phyloP scores from a whole-genome alignment of 1,139 yeast species.

The Sugiyamaella neomexicana region DNA sequence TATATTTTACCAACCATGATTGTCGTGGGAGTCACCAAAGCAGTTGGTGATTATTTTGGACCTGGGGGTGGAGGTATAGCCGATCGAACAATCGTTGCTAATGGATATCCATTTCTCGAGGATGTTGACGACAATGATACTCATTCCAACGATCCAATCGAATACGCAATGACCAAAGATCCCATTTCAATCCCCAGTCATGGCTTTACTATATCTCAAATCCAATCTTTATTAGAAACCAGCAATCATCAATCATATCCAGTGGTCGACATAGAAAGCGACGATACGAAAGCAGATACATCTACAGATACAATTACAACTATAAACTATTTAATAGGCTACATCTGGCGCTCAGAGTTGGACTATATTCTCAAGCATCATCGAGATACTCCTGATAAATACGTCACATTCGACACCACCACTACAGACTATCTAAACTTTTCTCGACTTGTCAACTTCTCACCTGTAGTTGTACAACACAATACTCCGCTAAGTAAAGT shows the following conservation, averaged over 20 bases:
- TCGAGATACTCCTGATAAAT: conserved; percentile 20
- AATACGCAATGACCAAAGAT: conserved; percentile 64
- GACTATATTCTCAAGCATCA: conserved; percentile 31
- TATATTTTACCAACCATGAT: conserved; percentile 96
- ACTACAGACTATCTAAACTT: conserved; percentile 40
- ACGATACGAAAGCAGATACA: background rate
- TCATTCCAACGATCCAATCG: conserved; percentile 54
- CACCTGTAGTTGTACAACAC: conserved; percentile 64
- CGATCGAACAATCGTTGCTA: conserved; percentile 87
- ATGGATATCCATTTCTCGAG: conserved; percentile 82
- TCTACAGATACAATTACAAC: background rate
- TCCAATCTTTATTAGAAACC: conserved; percentile 30
- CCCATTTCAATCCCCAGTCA: conserved; percentile 43
- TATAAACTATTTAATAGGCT: conserved; percentile 35
- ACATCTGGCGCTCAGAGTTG: conserved; percentile 41
- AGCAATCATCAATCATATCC: conserved; percentile 44
- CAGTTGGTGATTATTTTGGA: conserved; percentile 74
- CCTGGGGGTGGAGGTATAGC: conserved; percentile 79
- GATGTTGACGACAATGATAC: conserved; percentile 54
- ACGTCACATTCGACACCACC: conserved; percentile 17
- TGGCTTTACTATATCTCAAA: conserved; percentile 44
- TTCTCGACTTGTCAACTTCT: conserved; percentile 50
- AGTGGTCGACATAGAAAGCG: conserved; percentile 29
- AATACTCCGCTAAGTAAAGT: conserved; percentile 61
- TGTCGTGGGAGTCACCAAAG: conserved; percentile 86